phyloP scores from a whole-genome alignment of 179 eudicot species.

The Patellifolia procumbens region DNA sequence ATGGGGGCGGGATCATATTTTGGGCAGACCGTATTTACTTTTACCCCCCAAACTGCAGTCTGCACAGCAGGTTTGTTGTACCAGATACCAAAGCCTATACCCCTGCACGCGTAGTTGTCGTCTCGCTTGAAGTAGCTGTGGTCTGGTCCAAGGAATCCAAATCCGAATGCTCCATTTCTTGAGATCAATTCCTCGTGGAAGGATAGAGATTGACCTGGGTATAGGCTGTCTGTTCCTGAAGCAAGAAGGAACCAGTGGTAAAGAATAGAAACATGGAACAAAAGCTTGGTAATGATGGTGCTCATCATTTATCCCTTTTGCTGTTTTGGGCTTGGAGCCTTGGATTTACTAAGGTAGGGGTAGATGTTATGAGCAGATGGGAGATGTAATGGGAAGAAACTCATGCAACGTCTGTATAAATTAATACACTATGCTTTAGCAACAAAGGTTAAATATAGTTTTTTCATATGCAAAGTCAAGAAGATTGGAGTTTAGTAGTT shows the following conservation, averaged over 20 bases:
- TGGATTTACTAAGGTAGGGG: too few species aligned
- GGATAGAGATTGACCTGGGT: conserved; percentile 17
- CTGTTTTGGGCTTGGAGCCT: too few species aligned
- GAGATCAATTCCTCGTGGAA: conserved; percentile 13
- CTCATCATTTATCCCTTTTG: background rate
- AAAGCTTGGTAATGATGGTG: background rate
- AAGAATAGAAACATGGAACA: conserved; percentile 5
- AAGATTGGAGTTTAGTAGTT: too few species aligned
- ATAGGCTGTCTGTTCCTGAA: conserved; percentile 10
- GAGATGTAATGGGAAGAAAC: too few species aligned
- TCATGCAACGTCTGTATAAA: too few species aligned
- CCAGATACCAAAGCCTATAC: conserved; percentile 2
- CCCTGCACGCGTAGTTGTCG: background rate
- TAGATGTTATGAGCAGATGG: too few species aligned
- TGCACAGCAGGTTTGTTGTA: background rate
- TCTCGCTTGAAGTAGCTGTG: background rate
- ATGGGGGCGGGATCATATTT: too few species aligned
- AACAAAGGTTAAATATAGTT: too few species aligned
- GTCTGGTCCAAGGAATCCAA: background rate
- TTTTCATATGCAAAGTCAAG: too few species aligned
- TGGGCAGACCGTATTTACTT: too few species aligned
- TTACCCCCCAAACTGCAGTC: background rate
- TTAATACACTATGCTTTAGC: too few species aligned
- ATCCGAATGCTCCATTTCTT: background rate
- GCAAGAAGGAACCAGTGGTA: background rate